Evolutionary conservation across 2,329 filamentous ascomycete species (phyloP), one percentile per base, ranked within the genome.

Genomic region (Colletotrichum godetiae): DNA sequence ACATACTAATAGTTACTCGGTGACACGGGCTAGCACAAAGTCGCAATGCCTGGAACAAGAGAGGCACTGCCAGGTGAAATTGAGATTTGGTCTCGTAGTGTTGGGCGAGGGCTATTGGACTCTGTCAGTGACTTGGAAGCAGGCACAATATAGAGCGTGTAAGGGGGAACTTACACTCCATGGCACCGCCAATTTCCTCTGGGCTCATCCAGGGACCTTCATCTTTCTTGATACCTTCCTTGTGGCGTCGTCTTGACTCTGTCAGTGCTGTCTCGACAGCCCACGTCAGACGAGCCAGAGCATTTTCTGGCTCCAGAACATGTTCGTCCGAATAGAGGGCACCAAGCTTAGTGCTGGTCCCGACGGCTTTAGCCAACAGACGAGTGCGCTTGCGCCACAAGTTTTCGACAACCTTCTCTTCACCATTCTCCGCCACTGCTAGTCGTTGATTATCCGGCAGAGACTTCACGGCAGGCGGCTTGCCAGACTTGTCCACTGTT

Each of bases 21-120:
- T 97, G 95, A 80, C 95, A 98, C 35, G 87, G 88, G 31, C 85
- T 84, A 27, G 83, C 90, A 88, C 80, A 92, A 58, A 97, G 83
- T 22, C 92, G 88, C 42, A 98, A 86, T 6, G 95, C 94, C 79
- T 97, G 95, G 78, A 98, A 90, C 81, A 95, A 97, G 35, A 98
- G 87, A 4, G 95, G 95, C 27, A 95, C 89, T 6, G 95, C 93
- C 2, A 98, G 91, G 76, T 96, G 94, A 79, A 95, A 92, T 77
- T 94, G 91, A 57, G 92, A 90, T 77, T 90, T 91, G 61, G 89
- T 87, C 79, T 94, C 91, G 82, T 97, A 98, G 77, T 92, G 91
- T 71, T 92, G 89, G 22, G 90, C 96, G 29, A 98, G 88, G 13
- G 94, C 92, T 90, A 79, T 68, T 72, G 79, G 73, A 76, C 76